Evolutionary conservation across 177 flowering plant species (phyloP), one percentile per base, ranked within the genome.

Genomic region (Vitis hybrid): DNA sequence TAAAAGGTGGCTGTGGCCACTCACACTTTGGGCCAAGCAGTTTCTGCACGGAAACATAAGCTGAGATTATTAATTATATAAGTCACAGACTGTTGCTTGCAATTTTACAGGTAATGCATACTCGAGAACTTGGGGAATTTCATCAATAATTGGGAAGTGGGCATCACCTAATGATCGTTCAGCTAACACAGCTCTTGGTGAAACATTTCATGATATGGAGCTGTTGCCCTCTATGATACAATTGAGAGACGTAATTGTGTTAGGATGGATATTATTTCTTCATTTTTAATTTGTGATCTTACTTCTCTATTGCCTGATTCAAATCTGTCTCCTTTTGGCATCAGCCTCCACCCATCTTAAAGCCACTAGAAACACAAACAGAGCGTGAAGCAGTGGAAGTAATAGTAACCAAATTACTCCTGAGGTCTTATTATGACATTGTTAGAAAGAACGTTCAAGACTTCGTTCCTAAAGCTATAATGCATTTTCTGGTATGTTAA

Each of bases 401-500:
- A 56, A 7, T 55, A 10, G 80, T 79, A 32, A 83, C 79, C 3
- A 85, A 80, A 71, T 62, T 83, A 63, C 82, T 85, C 35, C 59
- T 87, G 72, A 74, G 69, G 35, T 87, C 91, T 1, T 87, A 87
- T 62, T 84, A 76, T 77, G 84, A 80, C 66, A 82, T 85, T 77
- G 87, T 84, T 48, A 75, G 85, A 64, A 84, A 81, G 64, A 82
- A 78, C 68, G 71, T 82, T 55, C 74, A 87, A 69, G 89, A 87
- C 73, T 75, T 63, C 13, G 86, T 85, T 51, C 91, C 86, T 15
- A 87, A 87, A 74, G 82, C 85, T 24, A 82, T 82, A 51, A 87
- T 87, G 91, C 86, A 85, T 72, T 84, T 85, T 71, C 73, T 85
- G 87, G 89, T 87, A 74, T 35, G 71, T 60, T 62, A 50, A 1